Evolutionary conservation across 495 filamentous ascomycete species (phyloP).

Genomic region (Hypoxylon fragiforme): DNA sequence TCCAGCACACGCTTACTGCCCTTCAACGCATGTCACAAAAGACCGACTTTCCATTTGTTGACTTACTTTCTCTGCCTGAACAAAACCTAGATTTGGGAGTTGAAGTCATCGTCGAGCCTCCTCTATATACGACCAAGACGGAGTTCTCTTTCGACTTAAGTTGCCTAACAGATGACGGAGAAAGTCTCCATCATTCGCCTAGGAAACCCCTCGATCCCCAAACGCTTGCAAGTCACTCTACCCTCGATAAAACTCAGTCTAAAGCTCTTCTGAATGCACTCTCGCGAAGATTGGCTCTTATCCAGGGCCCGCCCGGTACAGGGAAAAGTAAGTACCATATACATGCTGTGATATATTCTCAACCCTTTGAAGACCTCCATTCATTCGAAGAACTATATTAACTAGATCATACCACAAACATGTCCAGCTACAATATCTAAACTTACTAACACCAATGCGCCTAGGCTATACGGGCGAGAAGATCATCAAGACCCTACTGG

Average conservation of each 20-base stretch:
- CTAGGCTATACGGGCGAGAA: conserved; percentile 44
- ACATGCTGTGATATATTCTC: not conserved
- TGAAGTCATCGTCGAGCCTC: conserved; percentile 49
- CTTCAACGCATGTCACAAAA: conserved; percentile 61
- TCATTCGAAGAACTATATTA: not conserved
- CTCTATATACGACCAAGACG: conserved; percentile 53
- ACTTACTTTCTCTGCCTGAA: conserved; percentile 55
- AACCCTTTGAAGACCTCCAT: not conserved
- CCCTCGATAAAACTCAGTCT: conserved; percentile 63
- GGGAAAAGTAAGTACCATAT: conserved; percentile 61
- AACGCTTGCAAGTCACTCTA: conserved; percentile 47
- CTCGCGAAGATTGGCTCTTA: conserved; percentile 59
- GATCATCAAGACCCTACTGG: conserved; percentile 61
- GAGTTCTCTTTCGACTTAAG: conserved; percentile 59
- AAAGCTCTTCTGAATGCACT: conserved; percentile 60
- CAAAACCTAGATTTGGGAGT: not conserved
- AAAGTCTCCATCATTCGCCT: conserved; percentile 40
- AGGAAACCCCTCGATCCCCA: conserved; percentile 45
- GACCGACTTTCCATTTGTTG: conserved; percentile 60
- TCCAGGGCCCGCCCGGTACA: conserved; percentile 83
- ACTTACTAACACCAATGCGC: conserved; percentile 21
- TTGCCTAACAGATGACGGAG: conserved; percentile 47
- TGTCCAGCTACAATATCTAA: no score
- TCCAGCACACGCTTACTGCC: conserved; percentile 66
- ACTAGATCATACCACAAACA: no score